phyloP scores from a whole-genome alignment of 2,329 filamentous ascomycete genomes.

The Beauveria bassiana region DNA sequence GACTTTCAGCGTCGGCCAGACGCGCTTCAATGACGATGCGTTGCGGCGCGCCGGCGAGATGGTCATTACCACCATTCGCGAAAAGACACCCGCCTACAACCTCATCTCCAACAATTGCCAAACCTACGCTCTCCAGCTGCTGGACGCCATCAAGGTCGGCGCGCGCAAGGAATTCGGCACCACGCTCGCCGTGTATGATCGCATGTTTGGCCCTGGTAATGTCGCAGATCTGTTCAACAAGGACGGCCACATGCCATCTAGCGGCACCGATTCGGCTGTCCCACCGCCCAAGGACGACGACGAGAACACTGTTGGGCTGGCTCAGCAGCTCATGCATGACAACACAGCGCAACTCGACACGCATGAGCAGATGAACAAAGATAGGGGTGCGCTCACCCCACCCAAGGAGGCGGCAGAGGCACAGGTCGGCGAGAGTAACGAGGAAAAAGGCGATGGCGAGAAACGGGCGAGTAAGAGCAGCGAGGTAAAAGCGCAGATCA shows the following conservation, averaged over 20 bases:
- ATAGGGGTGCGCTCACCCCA: conserved; percentile 16
- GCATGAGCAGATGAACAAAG: conserved; percentile 24
- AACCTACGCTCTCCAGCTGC: conserved; percentile 44
- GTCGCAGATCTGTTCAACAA: conserved; percentile 44
- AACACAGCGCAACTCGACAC: conserved; percentile 44
- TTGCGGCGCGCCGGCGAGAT: conserved; percentile 41
- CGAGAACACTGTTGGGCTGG: conserved; percentile 36
- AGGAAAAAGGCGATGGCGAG: neutral
- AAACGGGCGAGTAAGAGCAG: conserved; percentile 3
- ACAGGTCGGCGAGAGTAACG: neutral
- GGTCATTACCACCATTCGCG: conserved; percentile 44
- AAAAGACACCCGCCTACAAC: conserved; percentile 43
- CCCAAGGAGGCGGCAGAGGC: neutral
- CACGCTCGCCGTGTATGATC: conserved; percentile 44
- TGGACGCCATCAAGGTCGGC: conserved; percentile 47
- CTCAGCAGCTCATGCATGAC: conserved; percentile 45
- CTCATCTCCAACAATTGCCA: conserved; percentile 55
- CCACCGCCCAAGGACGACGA: conserved; percentile 15
- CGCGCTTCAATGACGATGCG: conserved; percentile 47
- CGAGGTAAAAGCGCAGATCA: conserved; percentile 9
- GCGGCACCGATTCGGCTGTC: conserved; percentile 15
- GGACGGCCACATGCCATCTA: conserved; percentile 14
- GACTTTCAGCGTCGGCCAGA: conserved; percentile 43
- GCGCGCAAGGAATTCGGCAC: conserved; percentile 44
- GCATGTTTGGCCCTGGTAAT: conserved; percentile 39